Conservation (phyloP, 306 rosid species). For the Geum urbanum region DNA sequence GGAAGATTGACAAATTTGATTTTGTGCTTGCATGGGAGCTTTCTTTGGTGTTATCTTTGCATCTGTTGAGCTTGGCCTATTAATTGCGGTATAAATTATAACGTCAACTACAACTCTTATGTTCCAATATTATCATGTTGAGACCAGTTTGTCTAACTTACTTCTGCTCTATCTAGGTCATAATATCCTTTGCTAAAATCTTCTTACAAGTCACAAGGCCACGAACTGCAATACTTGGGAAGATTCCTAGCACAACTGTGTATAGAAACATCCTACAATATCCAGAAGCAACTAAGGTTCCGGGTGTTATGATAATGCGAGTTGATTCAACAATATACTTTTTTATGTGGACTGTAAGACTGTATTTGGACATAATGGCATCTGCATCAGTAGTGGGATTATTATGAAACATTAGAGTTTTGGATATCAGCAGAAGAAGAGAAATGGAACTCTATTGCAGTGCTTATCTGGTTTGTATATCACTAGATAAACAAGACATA, state of each 20-base stretch:
- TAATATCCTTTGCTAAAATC: conserved; percentile 94
- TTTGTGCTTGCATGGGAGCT: conserved; percentile 97
- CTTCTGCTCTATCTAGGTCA: conserved; percentile 42
- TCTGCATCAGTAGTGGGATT: too few relatives aligned
- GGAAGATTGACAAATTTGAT: conserved; percentile 92
- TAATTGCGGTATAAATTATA: conserved; percentile 64
- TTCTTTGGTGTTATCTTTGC: conserved; percentile 80
- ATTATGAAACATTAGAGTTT: too few relatives aligned
- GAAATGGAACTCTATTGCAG: too few relatives aligned
- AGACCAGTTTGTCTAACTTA: conserved; percentile 17
- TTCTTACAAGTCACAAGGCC: conserved; percentile 96
- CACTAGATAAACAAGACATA: too few relatives aligned
- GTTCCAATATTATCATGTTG: conserved; percentile 17
- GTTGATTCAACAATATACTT: conserved; percentile 92
- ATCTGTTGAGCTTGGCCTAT: conserved; percentile 79
- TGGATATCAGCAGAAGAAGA: too few relatives aligned
- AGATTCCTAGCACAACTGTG: conserved; percentile 75
- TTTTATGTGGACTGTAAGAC: conserved; percentile 21
- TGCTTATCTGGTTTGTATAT: too few relatives aligned
- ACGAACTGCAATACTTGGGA: conserved; percentile 78
- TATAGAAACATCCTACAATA: conserved; percentile 87
- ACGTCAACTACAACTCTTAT: conserved; percentile 18
- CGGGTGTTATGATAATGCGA: conserved; percentile 75
- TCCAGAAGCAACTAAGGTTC: conserved; percentile 75
- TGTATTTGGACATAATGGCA: too few relatives aligned